A percentile compares a stretch with the other conserved stretches of the same genome.
phyloP scores from a whole-genome alignment of 2,329 filamentous ascomycete genomes.

The Cladosporium sp. region DNA sequence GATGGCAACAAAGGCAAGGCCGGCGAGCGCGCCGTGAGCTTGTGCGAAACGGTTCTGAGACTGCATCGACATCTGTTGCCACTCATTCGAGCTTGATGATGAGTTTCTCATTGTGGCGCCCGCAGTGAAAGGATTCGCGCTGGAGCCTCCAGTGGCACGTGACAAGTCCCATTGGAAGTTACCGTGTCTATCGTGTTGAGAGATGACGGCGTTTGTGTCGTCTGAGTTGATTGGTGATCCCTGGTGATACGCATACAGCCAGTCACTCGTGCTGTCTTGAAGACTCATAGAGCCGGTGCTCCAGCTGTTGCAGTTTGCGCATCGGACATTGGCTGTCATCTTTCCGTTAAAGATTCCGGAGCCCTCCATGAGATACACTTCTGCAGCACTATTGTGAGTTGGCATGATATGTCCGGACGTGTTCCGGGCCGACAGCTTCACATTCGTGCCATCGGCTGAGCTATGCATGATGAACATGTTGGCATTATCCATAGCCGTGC shows the following conservation, averaged over 20 bases:
- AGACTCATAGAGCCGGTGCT: slow-evolving; percentile 54
- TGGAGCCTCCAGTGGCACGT: slow-evolving; percentile 51
- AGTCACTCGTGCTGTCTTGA: slow-evolving; percentile 40
- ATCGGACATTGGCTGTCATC: slow-evolving; percentile 59
- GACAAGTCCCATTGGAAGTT: slow-evolving; percentile 50
- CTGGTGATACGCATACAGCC: slow-evolving; percentile 52
- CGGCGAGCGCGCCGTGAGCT: slow-evolving; percentile 47
- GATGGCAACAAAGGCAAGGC: slow-evolving; percentile 46
- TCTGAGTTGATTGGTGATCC: slow-evolving; percentile 52
- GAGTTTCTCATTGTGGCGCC: slow-evolving; percentile 21
- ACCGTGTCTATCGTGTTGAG: slow-evolving; percentile 44
- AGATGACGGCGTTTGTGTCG: slow-evolving; percentile 44
- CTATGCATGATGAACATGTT: slow-evolving; percentile 63
- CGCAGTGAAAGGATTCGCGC: slow-evolving; percentile 43
- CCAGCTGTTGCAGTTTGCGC: slow-evolving; percentile 56
- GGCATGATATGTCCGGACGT: slow-evolving; percentile 49
- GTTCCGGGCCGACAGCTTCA: slow-evolving; percentile 57
- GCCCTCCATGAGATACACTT: slow-evolving; percentile 54
- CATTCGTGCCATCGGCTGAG: slow-evolving; percentile 51
- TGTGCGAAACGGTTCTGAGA: slow-evolving; percentile 4
- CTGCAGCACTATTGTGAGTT: slow-evolving; percentile 41
- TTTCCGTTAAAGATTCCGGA: slow-evolving; percentile 53
- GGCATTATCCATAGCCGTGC: slow-evolving; percentile 53
- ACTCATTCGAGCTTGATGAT: slow-evolving; percentile 6
- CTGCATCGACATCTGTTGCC: slow-evolving; percentile 9